phyloP scores from a whole-genome alignment of 2,329 filamentous ascomycete species.

The Decorospora gaudefroyi region DNA sequence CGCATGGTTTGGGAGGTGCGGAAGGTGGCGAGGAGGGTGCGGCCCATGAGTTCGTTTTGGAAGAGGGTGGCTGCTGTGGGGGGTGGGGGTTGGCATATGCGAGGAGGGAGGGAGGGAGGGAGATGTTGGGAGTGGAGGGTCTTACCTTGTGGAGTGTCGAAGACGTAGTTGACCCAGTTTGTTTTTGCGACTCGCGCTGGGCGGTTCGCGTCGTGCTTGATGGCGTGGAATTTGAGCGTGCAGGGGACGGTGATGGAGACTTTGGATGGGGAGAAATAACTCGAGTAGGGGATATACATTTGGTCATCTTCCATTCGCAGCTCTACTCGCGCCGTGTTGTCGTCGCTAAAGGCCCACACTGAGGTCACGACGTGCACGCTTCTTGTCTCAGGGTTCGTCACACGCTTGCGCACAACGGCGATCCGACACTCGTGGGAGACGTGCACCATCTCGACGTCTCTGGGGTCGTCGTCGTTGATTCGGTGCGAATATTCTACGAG shows the following conservation, averaged over 20 bases:
- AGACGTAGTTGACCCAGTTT: conserved; percentile 54
- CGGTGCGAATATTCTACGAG: conserved; percentile 51
- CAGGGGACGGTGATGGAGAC: conserved; percentile 49
- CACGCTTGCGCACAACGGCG: conserved; percentile 51
- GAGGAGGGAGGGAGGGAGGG: too few species aligned
- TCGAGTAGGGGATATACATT: conserved; percentile 53
- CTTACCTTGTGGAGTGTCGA: conserved; percentile 41
- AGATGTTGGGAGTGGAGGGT: too few species aligned
- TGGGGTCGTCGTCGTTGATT: conserved; percentile 42
- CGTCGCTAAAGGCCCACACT: conserved; percentile 53
- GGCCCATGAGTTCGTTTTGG: conserved; percentile 54
- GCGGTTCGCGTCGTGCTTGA: conserved; percentile 42
- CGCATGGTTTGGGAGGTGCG: conserved; percentile 53
- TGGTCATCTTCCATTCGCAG: conserved; percentile 50
- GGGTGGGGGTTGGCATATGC: conserved; percentile 1
- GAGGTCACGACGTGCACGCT: conserved; percentile 48
- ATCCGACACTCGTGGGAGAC: conserved; percentile 49
- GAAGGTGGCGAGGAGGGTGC: conserved; percentile 50
- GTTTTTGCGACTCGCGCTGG: conserved; percentile 46
- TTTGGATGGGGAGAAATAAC: conserved; percentile 53
- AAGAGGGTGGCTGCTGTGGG: conserved; percentile 46
- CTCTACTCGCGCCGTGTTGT: conserved; percentile 50
- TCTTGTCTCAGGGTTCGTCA: conserved; percentile 43
- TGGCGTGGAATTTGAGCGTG: conserved; percentile 49
- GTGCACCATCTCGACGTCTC: conserved; percentile 49